A percentile compares a stretch with the other conserved stretches of the same genome.
Evolutionary conservation across 306 rosid species (phyloP).

Genomic region (Sophora flavescens): DNA sequence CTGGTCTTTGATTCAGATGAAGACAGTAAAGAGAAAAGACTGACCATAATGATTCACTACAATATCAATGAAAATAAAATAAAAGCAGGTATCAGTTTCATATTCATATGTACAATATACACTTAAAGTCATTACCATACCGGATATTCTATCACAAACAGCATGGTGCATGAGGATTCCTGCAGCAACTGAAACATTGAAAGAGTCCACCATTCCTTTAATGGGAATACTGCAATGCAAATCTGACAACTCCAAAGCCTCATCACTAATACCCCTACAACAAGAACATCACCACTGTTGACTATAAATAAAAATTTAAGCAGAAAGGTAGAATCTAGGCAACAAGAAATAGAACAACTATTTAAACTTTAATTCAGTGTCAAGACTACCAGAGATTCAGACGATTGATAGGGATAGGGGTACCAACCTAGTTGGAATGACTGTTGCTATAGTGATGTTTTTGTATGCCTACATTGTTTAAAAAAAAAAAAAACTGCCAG

Average conservation of each 20-base stretch:
- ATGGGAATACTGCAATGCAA: slow-evolving; percentile 87
- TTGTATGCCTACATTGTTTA: too few species aligned
- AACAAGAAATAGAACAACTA: slow-evolving; percentile 16
- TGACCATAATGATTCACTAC: not conserved
- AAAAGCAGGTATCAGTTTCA: not conserved
- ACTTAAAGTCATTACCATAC: slow-evolving; percentile 64
- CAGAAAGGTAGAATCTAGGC: slow-evolving; percentile 5
- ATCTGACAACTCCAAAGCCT: slow-evolving; percentile 88
- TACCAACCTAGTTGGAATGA: too few species aligned
- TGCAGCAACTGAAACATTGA: slow-evolving; percentile 96
- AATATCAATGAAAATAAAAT: not conserved
- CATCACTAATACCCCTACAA: slow-evolving; percentile 86
- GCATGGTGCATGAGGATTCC: slow-evolving; percentile 98
- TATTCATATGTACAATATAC: slow-evolving; percentile 10
- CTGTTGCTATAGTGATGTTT: too few species aligned
- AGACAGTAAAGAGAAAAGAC: not conserved
- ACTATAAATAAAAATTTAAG: not conserved
- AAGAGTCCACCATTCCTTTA: slow-evolving; percentile 97
- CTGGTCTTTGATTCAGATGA: slow-evolving; percentile 12
- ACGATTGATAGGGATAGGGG: too few species aligned
- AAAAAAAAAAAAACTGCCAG: too few species aligned
- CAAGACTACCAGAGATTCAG: not conserved
- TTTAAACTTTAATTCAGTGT: slow-evolving; percentile 2
- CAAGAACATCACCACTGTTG: slow-evolving; percentile 29
- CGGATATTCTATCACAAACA: slow-evolving; percentile 79